Percentiles rank a stretch among this genome's conserved stretches.
These are phyloP conservation scores for Rhizopogon salebrosus DNA, from an alignment of 768 basidiomycete species.

Conservation along the genomic window DNA sequence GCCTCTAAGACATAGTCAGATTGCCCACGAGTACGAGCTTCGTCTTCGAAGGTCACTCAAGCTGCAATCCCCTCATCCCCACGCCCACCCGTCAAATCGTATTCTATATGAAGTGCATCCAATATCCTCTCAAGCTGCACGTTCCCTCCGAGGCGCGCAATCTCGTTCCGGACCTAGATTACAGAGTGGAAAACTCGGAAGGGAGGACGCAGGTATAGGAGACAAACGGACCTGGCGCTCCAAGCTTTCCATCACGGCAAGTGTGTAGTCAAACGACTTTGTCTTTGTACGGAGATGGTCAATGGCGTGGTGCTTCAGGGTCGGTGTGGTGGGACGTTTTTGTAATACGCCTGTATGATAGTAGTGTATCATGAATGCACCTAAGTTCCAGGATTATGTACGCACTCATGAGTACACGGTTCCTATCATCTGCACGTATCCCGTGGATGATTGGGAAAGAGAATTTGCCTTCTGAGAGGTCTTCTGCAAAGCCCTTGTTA, in stretches of 20 bases:
- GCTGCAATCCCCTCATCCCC: neutral
- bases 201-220: neutral
- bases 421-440: conserved; percentile 72
- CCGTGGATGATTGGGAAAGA: conserved; percentile 76
- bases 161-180: conserved; percentile 50
- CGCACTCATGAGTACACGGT: conserved; percentile 81
- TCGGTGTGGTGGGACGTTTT: conserved; percentile 82
- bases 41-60: neutral
- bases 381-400: conserved; percentile 3
- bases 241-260: conserved; percentile 58
- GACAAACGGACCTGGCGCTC: conserved; percentile 45
- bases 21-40: neutral
- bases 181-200: neutral
- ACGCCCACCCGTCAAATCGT: neutral
- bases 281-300: conserved; percentile 71
- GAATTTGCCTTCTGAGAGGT: conserved; percentile 78
- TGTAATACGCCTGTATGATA: conserved; percentile 72
- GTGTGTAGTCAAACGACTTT: conserved; percentile 82
- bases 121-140: conserved; percentile 51
- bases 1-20: neutral
- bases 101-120: conserved; percentile 43
- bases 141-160: conserved; percentile 76
- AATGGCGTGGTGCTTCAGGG: conserved; percentile 78
- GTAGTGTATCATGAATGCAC: neutral
- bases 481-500: conserved; percentile 68